These are phyloP conservation scores for Dioszegia crocea DNA, from an alignment of 768 basidiomycete genomes.

Conservation along the genomic window DNA sequence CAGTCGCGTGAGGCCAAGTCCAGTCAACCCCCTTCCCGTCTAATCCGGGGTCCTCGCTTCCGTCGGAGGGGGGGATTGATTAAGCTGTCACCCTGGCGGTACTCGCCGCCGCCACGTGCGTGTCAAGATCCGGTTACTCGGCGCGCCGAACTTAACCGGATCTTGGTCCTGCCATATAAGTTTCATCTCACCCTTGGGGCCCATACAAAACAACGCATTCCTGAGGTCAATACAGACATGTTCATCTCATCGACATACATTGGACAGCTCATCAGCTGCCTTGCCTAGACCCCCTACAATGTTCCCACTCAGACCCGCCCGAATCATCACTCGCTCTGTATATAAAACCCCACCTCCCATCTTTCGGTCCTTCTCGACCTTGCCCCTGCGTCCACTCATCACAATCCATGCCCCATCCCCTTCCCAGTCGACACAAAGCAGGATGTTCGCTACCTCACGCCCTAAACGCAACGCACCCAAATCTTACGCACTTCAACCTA, in stretches of 20 bases:
- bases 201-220: too few relatives aligned
- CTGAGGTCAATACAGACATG: not conserved
- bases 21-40: too few relatives aligned
- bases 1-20: too few relatives aligned
- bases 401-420: not conserved
- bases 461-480: constrained; percentile 35
- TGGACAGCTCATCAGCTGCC: too few relatives aligned
- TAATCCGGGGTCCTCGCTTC: too few relatives aligned
- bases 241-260: not conserved
- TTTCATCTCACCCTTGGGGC: too few relatives aligned
- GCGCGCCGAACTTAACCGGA: not conserved
- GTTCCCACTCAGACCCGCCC: not conserved
- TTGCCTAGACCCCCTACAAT: not conserved
- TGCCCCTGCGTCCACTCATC: not conserved
- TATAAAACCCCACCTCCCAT: not conserved
- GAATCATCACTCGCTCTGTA: not conserved
- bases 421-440: constrained; percentile 1
- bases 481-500: constrained; percentile 46
- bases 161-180: not conserved
- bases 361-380: not conserved
- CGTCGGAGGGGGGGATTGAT: too few relatives aligned
- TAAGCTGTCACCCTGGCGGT: too few relatives aligned
- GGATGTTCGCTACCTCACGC: constrained; percentile 45
- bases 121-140: constrained; percentile 3
- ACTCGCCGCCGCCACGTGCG: too few relatives aligned